Conservation (phyloP, 129 eudicot genomes). For the Heracleum sosnowskyi region DNA sequence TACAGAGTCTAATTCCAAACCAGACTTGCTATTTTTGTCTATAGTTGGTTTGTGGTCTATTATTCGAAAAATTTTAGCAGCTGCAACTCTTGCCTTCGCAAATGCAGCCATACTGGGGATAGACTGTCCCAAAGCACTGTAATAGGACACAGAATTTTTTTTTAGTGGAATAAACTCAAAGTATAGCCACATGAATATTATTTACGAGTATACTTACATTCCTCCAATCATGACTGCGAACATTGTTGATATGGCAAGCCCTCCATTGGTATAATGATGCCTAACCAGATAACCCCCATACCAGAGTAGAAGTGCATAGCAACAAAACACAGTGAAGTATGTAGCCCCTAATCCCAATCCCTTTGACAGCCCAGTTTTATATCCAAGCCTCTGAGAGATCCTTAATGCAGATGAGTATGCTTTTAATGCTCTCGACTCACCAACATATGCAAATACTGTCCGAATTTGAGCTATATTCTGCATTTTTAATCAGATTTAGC, state of each 20-base stretch:
- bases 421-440: constrained; percentile 77
- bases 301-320: constrained; percentile 94
- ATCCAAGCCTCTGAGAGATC: constrained; percentile 74
- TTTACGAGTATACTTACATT: constrained; percentile 50
- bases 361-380: constrained; percentile 85
- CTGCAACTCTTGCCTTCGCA: constrained; percentile 94
- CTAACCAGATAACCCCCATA: constrained; percentile 95
- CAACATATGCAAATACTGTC: constrained; percentile 76
- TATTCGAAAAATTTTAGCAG: constrained; percentile 75
- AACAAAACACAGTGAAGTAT: constrained; percentile 86
- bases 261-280: constrained; percentile 91
- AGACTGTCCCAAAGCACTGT: constrained; percentile 83
- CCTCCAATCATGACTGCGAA: constrained; percentile 97
- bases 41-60: constrained; percentile 86
- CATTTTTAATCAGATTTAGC: constrained; percentile 28
- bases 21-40: constrained; percentile 50
- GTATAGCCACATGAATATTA: neutral
- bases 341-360: constrained; percentile 95
- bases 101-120: constrained; percentile 96
- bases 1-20: constrained; percentile 66
- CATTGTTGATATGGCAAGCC: constrained; percentile 96
- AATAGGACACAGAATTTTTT: neutral
- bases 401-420: constrained; percentile 68
- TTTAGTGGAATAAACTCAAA: neutral
- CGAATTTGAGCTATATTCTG: constrained; percentile 92